Percentiles rank a stretch among this genome's conserved stretches.
phyloP scores from a whole-genome alignment of 805 yeast species.

The Yamadazyma insecticola region DNA sequence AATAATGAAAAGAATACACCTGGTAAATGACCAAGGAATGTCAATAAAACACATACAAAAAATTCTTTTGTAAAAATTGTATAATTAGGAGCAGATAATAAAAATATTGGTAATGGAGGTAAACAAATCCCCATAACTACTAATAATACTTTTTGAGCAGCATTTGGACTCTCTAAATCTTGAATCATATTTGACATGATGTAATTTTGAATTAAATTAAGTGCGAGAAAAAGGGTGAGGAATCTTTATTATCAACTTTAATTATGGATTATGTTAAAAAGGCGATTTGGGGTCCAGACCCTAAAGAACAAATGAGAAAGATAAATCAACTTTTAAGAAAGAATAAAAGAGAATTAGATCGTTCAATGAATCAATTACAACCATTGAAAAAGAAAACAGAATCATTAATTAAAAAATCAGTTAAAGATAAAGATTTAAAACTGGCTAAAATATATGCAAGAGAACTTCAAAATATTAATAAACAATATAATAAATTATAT shows the following conservation, averaged over 20 bases:
- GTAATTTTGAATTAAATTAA: not conserved
- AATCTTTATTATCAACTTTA: too few relatives aligned
- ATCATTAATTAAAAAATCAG: slow-evolving; percentile 65
- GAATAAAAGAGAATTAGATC: slow-evolving; percentile 79
- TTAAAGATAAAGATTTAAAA: slow-evolving; percentile 69
- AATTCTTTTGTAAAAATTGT: slow-evolving; percentile 31
- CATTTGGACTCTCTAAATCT: slow-evolving; percentile 1
- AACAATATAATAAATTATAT: slow-evolving; percentile 69
- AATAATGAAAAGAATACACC: slow-evolving; percentile 30
- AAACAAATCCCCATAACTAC: slow-evolving; percentile 27
- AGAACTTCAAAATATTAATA: slow-evolving; percentile 69
- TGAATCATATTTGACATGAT: not conserved
- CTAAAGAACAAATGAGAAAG: slow-evolving; percentile 81
- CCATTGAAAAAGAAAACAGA: slow-evolving; percentile 72
- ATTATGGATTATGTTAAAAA: slow-evolving; percentile 79
- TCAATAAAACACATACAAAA: slow-evolving; percentile 24
- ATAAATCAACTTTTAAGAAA: slow-evolving; percentile 77
- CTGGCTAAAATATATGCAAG: slow-evolving; percentile 76
- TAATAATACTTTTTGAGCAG: slow-evolving; percentile 20
- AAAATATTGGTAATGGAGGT: slow-evolving; percentile 37
- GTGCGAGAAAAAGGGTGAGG: not conserved
- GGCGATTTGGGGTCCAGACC: slow-evolving; percentile 95
- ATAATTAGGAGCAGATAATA: slow-evolving; percentile 25
- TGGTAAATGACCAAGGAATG: slow-evolving; percentile 29
- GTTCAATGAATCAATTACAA: slow-evolving; percentile 60